Evolutionary conservation across 768 basidiomycete species (phyloP).

Genomic region (Candolleomyces eurysporus): DNA sequence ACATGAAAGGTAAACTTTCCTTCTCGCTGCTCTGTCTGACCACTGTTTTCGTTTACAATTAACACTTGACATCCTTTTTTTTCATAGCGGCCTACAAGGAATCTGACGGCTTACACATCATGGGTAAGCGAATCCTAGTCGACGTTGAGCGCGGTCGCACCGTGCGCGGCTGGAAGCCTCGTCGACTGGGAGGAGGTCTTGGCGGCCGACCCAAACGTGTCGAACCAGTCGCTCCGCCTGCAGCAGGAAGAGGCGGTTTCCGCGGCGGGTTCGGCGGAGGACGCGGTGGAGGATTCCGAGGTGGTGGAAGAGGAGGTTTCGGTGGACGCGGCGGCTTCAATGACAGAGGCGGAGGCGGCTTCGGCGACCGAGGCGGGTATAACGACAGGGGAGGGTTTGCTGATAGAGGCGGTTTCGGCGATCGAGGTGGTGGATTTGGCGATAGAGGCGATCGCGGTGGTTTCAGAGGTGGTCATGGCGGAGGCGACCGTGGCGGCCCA

Average conservation of each 20-base stretch:
- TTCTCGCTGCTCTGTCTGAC: not conserved
- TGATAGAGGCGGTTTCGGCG: conserved; percentile 29
- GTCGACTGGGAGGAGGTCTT: conserved; percentile 95
- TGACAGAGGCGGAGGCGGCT: conserved; percentile 42
- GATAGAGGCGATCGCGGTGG: conserved; percentile 40
- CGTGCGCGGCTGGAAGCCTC: conserved; percentile 97
- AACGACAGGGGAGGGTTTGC: conserved; percentile 30
- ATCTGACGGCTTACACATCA: conserved; percentile 93
- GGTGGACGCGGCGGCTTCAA: conserved; percentile 41
- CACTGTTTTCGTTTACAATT: conserved; percentile 9
- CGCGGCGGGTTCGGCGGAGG: conserved; percentile 43
- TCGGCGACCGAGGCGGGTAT: conserved; percentile 37
- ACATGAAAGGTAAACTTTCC: conserved; percentile 87
- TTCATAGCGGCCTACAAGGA: conserved; percentile 91
- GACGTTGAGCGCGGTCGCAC: conserved; percentile 98
- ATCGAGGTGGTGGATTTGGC: conserved; percentile 37
- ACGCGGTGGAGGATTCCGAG: conserved; percentile 38
- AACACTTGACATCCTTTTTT: conserved; percentile 17
- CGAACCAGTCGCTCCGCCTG: conserved; percentile 37
- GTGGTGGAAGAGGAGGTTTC: conserved; percentile 37
- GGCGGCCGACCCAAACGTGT: conserved; percentile 94
- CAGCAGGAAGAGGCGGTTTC: conserved; percentile 38
- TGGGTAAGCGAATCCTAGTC: conserved; percentile 93
- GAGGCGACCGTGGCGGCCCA: conserved; percentile 40
- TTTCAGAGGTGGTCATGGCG: conserved; percentile 43